Percentiles rank a stretch among this genome's conserved stretches.
Conservation (phyloP, 225 moss, liverwort and hornwort species). For the Pleurozium schreberi region DNA sequence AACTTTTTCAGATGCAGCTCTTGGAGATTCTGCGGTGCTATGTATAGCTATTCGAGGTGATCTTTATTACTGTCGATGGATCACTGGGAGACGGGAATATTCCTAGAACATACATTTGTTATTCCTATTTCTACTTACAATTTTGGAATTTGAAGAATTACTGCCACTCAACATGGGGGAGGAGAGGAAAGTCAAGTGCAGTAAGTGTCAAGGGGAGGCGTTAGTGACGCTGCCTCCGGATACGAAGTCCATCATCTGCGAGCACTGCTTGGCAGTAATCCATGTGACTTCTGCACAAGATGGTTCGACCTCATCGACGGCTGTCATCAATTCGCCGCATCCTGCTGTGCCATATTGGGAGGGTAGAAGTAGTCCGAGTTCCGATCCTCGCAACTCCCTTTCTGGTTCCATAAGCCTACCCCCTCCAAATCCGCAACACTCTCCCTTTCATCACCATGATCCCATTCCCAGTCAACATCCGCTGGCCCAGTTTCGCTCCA, state of each 20-base stretch:
- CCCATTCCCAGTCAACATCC: conserved; percentile 31
- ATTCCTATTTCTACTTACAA: background rate
- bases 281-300: conserved; percentile 11
- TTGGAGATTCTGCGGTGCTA: background rate
- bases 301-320: background rate
- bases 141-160: background rate
- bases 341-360: conserved; percentile 24
- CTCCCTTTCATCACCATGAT: conserved; percentile 14
- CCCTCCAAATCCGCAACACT: background rate
- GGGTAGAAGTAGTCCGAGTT: background rate
- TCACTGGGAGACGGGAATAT: background rate
- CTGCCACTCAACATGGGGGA: conserved; percentile 21
- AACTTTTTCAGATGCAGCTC: background rate
- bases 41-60: background rate
- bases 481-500: conserved; percentile 33
- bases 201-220: conserved; percentile 21
- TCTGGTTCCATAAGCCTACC: conserved; percentile 14
- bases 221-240: conserved; percentile 18
- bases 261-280: conserved; percentile 46
- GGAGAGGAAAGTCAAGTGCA: conserved; percentile 27
- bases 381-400: conserved; percentile 4
- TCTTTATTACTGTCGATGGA: background rate
- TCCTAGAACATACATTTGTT: background rate
- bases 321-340: background rate
- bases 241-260: conserved; percentile 37